Percentiles rank a stretch among this genome's conserved stretches.
These are phyloP conservation scores for Talaromyces sp. DNA, from an alignment of 2,329 filamentous ascomycete species.

Conservation along the genomic window DNA sequence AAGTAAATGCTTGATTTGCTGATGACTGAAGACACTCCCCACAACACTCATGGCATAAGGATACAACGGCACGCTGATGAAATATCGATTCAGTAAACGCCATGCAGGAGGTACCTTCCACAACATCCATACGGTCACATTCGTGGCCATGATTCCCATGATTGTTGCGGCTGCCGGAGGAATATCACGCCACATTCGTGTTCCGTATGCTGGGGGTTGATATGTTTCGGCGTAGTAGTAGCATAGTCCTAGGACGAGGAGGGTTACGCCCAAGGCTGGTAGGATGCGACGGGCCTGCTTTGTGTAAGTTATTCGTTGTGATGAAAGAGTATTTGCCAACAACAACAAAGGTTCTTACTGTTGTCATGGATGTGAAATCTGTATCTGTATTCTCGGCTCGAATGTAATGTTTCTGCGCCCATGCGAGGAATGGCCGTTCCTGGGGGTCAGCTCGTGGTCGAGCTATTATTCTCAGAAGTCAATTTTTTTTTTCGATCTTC, in stretches of 20 bases:
- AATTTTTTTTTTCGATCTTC: background rate
- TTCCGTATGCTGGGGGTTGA: constrained; percentile 42
- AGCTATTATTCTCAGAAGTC: constrained; percentile 20
- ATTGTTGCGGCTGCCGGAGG: constrained; percentile 51
- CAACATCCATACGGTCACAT: constrained; percentile 46
- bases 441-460: constrained; percentile 39
- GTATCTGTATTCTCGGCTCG: constrained; percentile 31
- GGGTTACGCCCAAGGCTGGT: constrained; percentile 38
- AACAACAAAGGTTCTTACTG: constrained; percentile 26
- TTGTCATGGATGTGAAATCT: constrained; percentile 33
- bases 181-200: constrained; percentile 47
- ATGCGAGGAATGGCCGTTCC: constrained; percentile 36
- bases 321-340: background rate
- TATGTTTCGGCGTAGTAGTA: constrained; percentile 47
- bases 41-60: constrained; percentile 51
- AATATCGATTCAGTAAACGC: constrained; percentile 53
- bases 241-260: constrained; percentile 38
- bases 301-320: background rate
- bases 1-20: constrained; percentile 48
- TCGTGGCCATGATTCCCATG: constrained; percentile 45
- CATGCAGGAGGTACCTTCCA: constrained; percentile 53
- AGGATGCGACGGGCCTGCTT: constrained; percentile 42
- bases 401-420: constrained; percentile 41
- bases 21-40: constrained; percentile 54
- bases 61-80: constrained; percentile 48